A percentile compares a stretch with the other conserved stretches of the same genome.
Evolutionary conservation across 176 grass and related monocot genomes (phyloP).

Genomic region (Oryza meyeriana): DNA sequence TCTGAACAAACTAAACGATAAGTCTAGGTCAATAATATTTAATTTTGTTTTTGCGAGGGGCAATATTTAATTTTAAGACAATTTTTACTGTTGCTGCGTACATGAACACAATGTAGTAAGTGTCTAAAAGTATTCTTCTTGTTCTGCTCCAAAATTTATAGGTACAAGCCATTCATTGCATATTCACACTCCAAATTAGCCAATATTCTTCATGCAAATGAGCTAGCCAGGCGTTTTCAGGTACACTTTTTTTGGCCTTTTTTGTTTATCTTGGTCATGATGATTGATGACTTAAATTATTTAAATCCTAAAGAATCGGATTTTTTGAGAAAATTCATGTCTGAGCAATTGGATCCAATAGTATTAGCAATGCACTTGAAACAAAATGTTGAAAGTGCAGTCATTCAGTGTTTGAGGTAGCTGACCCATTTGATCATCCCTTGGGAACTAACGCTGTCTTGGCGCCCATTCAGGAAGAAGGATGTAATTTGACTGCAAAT

Average conservation of each 20-base stretch:
- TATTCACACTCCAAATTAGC: conserved; percentile 80
- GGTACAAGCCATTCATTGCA: conserved; percentile 49
- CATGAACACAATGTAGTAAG: neutral
- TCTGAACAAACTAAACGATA: conserved; percentile 62
- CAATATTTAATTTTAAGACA: too few relatives aligned
- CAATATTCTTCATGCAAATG: conserved; percentile 87
- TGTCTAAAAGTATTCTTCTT: neutral
- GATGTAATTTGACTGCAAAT: conserved; percentile 71
- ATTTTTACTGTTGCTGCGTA: neutral
- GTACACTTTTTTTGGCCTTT: conserved; percentile 3
- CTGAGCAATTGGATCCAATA: neutral
- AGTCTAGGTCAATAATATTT: conserved; percentile 41
- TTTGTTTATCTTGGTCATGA: neutral
- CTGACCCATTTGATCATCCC: neutral
- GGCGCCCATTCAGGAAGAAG: conserved; percentile 61
- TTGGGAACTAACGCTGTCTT: conserved; percentile 5
- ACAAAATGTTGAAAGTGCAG: neutral
- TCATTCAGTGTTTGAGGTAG: neutral
- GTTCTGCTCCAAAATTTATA: neutral
- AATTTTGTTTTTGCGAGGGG: too few relatives aligned
- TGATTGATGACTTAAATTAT: neutral
- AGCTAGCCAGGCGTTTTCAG: conserved; percentile 60
- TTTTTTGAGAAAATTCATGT: neutral
- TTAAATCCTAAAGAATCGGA: neutral
- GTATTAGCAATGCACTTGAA: neutral